These are phyloP conservation scores for Hordeum marinum DNA, from an alignment of 176 grass and related monocot species.

Conservation along the genomic window DNA sequence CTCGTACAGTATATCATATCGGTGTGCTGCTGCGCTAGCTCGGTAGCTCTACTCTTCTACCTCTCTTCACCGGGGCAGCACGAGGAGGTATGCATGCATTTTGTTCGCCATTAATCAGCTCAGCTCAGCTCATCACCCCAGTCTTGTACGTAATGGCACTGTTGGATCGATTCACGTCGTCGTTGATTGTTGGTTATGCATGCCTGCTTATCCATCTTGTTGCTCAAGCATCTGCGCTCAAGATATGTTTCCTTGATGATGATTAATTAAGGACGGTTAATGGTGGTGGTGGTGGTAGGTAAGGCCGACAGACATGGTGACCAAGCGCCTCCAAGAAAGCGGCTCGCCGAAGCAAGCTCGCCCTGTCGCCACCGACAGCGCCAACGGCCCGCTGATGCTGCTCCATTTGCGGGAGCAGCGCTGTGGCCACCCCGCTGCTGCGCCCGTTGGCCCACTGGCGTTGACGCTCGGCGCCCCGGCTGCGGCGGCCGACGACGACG, in stretches of 20 bases:
- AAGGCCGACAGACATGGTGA: constrained; percentile 7
- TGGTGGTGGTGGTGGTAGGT: not conserved
- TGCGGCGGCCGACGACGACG: not conserved
- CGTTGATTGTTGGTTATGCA: not conserved
- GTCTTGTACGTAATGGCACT: not conserved
- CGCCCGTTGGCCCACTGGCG: constrained; percentile 22
- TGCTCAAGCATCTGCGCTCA: no score
- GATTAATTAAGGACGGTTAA: not conserved
- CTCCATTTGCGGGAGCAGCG: constrained; percentile 17
- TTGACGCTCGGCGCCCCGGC: constrained; percentile 51
- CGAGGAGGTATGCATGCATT: not conserved
- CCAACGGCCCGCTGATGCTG: not conserved
- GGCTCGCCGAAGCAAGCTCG: constrained; percentile 1
- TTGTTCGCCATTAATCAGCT: no score
- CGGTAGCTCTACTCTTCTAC: not conserved
- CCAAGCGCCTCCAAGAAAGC: constrained; percentile 21
- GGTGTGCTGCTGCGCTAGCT: not conserved
- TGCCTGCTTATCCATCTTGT: not conserved
- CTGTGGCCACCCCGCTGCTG: no score
- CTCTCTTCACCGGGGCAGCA: not conserved
- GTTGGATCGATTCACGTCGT: not conserved
- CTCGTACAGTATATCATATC: not conserved
- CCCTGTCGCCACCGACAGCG: constrained; percentile 1
- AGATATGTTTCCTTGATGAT: no score
- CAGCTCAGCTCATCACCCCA: no score